phyloP scores from a whole-genome alignment of 2,329 filamentous ascomycete genomes.

The Lojkania enalia region DNA sequence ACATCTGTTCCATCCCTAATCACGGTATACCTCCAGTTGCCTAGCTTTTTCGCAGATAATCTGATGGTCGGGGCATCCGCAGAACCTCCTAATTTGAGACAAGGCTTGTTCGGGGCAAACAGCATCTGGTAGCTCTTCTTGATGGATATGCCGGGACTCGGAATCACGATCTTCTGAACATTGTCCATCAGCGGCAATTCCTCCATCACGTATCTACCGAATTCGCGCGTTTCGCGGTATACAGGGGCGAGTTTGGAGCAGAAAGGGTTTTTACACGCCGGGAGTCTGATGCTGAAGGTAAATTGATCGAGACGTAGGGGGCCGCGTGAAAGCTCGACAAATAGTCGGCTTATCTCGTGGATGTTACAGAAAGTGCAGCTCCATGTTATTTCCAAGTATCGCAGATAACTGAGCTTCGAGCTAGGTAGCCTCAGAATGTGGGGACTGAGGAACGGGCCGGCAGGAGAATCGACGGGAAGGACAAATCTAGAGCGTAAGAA shows the following conservation, averaged over 20 bases:
- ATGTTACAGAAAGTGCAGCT: background rate
- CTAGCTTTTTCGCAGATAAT: background rate
- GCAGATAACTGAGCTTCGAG: conserved; percentile 3
- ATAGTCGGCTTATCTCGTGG: background rate
- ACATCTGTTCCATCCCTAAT: conserved; percentile 6
- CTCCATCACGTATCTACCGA: conserved; percentile 6
- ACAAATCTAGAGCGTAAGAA: conserved; percentile 11
- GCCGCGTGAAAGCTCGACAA: conserved; percentile 1
- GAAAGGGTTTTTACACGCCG: background rate
- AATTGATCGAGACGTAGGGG: conserved; percentile 4
- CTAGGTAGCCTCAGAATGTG: conserved; percentile 7
- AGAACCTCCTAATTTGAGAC: background rate
- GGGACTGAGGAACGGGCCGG: conserved; percentile 1
- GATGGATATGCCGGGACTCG: conserved; percentile 5
- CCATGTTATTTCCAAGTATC: conserved; percentile 3
- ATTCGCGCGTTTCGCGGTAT: background rate
- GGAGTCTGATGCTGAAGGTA: conserved; percentile 3
- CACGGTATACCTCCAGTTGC: conserved; percentile 6
- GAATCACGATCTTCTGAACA: conserved; percentile 11
- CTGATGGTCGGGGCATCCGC: background rate
- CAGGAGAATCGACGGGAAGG: background rate
- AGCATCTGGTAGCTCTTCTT: conserved; percentile 8
- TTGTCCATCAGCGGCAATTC: conserved; percentile 10
- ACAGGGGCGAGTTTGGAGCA: conserved; percentile 1
- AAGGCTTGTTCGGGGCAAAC: conserved; percentile 7